These are phyloP conservation scores for Rheum nobile DNA, from an alignment of 148 eudicot species.

Conservation along the genomic window DNA sequence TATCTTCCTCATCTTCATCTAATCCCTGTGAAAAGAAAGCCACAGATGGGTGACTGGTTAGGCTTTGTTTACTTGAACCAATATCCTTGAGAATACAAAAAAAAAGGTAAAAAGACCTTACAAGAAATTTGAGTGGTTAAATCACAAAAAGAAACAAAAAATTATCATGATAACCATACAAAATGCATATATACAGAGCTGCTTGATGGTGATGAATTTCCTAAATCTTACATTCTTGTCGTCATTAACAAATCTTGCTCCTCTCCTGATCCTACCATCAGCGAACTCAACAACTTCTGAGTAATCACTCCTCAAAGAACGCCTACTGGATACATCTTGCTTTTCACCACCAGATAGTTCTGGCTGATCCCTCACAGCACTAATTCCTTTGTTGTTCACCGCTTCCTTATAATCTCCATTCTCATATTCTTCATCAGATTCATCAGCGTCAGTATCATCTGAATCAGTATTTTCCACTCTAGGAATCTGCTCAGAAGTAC, in stretches of 20 bases:
- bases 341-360: background rate
- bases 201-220: background rate
- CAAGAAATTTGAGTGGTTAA: background rate
- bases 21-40: background rate
- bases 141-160: background rate
- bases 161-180: background rate
- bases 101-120: background rate
- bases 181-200: background rate
- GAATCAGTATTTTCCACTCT: constrained; percentile 22
- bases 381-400: background rate
- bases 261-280: constrained; percentile 77
- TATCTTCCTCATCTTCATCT: constrained; percentile 28
- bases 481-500: constrained; percentile 11
- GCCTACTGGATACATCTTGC: constrained; percentile 9
- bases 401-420: constrained; percentile 27
- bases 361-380: background rate
- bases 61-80: background rate
- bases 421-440: constrained; percentile 40
- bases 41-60: background rate
- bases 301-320: no score
- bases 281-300: constrained; percentile 46
- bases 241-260: constrained; percentile 45
- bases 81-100: background rate
- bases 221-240: constrained; percentile 18
- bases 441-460: constrained; percentile 27